Evolutionary conservation across 2,329 filamentous ascomycete genomes (phyloP).

Genomic region (Scytalidium lignicola): DNA sequence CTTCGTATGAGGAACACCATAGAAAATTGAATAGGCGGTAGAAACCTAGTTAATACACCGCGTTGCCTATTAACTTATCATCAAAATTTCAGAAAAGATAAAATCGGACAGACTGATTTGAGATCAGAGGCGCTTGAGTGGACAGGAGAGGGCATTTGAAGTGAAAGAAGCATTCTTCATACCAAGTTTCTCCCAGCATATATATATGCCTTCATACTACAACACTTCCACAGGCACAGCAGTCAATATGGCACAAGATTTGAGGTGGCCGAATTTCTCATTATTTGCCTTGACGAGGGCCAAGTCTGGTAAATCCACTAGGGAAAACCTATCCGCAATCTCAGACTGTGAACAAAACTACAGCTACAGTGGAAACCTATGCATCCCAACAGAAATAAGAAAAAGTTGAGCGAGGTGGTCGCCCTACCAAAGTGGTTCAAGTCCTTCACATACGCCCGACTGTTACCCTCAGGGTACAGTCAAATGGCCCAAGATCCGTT

Average conservation of each 20-base stretch:
- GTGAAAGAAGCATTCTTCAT: no score
- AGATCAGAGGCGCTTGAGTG: no score
- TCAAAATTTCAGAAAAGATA: no score
- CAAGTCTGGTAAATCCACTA: constrained; percentile 23
- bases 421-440: constrained; percentile 24
- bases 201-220: no score
- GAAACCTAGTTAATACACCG: no score
- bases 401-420: constrained; percentile 26
- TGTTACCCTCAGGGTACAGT: constrained; percentile 12
- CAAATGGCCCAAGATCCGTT: constrained; percentile 8
- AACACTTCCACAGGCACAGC: neutral
- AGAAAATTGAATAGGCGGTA: no score
- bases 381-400: constrained; percentile 28
- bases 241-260: neutral
- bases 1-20: no score
- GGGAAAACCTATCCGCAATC: constrained; percentile 22
- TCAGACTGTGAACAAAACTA: constrained; percentile 27
- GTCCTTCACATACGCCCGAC: constrained; percentile 9
- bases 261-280: constrained; percentile 33
- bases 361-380: constrained; percentile 27
- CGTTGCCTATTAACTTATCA: no score
- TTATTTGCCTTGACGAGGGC: constrained; percentile 27
- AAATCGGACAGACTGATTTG: no score
- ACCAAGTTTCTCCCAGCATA: no score
- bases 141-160: no score